Percentiles rank a stretch among this genome's conserved stretches.
Conservation (phyloP, 768 basidiomycete genomes). For the Mycena galopus region DNA sequence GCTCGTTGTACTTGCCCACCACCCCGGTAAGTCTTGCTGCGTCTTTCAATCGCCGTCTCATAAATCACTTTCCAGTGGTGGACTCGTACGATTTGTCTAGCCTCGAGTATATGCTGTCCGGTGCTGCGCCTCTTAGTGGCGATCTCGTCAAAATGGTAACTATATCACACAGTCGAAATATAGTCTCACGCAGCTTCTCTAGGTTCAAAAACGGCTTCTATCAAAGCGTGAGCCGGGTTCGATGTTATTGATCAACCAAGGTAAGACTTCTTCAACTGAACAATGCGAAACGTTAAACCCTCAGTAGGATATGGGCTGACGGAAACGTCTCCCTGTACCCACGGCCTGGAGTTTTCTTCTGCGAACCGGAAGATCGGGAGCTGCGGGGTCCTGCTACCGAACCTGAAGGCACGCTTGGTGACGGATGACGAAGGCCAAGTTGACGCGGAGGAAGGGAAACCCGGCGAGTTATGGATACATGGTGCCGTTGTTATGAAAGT, state of each 20-base stretch:
- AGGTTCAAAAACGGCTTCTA: conserved; percentile 24
- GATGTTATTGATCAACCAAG: conserved; percentile 40
- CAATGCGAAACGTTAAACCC: not conserved
- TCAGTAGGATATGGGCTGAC: conserved; percentile 70
- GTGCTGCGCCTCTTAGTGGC: conserved; percentile 74
- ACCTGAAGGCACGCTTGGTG: conserved; percentile 70
- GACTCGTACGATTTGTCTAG: conserved; percentile 65
- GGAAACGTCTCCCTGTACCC: conserved; percentile 70
- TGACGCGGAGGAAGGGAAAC: conserved; percentile 56
- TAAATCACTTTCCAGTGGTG: conserved; percentile 49
- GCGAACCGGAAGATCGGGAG: conserved; percentile 65
- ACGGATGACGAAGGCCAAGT: conserved; percentile 62
- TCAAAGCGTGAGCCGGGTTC: conserved; percentile 21
- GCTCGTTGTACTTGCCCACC: too few species aligned
- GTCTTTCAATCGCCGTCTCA: not conserved
- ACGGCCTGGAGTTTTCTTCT: conserved; percentile 58
- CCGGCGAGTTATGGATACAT: conserved; percentile 78
- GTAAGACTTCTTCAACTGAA: conserved; percentile 7
- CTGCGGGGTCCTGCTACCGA: conserved; percentile 70
- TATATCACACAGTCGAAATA: conserved; percentile 38
- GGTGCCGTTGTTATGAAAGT: conserved; percentile 77
- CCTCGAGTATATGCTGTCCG: conserved; percentile 63
- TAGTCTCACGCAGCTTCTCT: not conserved
- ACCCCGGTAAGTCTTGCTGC: conserved; percentile 56
- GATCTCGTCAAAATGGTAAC: conserved; percentile 58